These are phyloP conservation scores for Podila verticillata DNA, from an alignment of 192 early-diverging fungal species.

Conservation along the genomic window DNA sequence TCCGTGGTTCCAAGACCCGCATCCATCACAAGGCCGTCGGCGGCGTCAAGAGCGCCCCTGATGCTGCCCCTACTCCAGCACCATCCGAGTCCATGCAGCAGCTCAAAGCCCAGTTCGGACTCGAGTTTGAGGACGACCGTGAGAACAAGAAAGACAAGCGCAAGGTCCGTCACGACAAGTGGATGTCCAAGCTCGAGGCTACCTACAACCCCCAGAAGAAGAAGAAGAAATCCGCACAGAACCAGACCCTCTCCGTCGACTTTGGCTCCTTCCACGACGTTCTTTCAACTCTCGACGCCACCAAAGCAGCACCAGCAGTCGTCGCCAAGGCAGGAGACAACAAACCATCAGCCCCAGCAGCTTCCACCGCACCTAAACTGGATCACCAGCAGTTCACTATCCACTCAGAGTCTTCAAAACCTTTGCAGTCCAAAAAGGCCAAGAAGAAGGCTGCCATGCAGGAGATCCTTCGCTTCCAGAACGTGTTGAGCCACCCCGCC, in stretches of 20 bases:
- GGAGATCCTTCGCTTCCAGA: slow-evolving; percentile 79
- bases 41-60: slow-evolving; percentile 19
- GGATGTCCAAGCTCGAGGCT: slow-evolving; percentile 71
- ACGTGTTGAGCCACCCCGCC: slow-evolving; percentile 75
- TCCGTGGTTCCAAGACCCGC: slow-evolving; percentile 41
- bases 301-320: slow-evolving; percentile 29
- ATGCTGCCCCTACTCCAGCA: neutral
- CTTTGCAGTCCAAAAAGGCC: slow-evolving; percentile 58
- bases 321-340: slow-evolving; percentile 21
- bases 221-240: slow-evolving; percentile 57
- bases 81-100: slow-evolving; percentile 28
- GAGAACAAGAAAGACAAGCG: slow-evolving; percentile 63
- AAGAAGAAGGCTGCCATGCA: slow-evolving; percentile 68
- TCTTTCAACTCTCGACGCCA: slow-evolving; percentile 50
- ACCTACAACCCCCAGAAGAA: slow-evolving; percentile 60
- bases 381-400: slow-evolving; percentile 40
- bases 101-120: slow-evolving; percentile 43
- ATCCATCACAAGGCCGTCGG: slow-evolving; percentile 46
- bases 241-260: slow-evolving; percentile 61
- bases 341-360: slow-evolving; percentile 30
- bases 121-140: slow-evolving; percentile 43
- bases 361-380: neutral
- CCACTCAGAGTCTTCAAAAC: slow-evolving; percentile 35
- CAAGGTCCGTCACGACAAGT: slow-evolving; percentile 63
- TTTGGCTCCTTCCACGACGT: slow-evolving; percentile 58